phyloP scores from a whole-genome alignment of 2,329 filamentous ascomycete genomes.

The Sarocladium brachiariae region DNA sequence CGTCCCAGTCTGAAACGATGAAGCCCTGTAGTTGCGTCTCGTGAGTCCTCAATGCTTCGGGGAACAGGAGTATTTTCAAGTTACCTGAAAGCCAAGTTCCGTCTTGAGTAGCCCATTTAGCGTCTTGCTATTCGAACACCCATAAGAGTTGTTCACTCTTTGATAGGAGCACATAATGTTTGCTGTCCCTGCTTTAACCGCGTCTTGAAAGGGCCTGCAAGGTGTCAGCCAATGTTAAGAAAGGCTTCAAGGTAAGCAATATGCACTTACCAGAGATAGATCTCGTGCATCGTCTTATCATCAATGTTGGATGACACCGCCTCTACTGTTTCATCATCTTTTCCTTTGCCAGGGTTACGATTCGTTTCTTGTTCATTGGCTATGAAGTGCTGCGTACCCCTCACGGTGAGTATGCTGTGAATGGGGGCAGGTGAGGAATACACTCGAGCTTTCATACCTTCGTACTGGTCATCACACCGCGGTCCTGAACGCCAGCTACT shows the following conservation, averaged over 20 bases:
- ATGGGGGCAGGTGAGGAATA: too few relatives aligned
- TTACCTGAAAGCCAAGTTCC: slow-evolving; percentile 33
- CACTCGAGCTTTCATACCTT: slow-evolving; percentile 66
- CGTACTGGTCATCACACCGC: slow-evolving; percentile 30
- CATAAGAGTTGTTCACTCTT: slow-evolving; percentile 33
- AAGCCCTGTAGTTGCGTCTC: slow-evolving; percentile 18
- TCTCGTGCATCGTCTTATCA: slow-evolving; percentile 45
- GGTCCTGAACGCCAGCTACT: slow-evolving; percentile 26
- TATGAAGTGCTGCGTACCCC: slow-evolving; percentile 37
- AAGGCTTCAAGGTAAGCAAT: slow-evolving; percentile 21
- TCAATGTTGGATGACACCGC: slow-evolving; percentile 40
- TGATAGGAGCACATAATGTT: slow-evolving; percentile 50
- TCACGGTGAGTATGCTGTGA: too few relatives aligned
- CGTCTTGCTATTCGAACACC: slow-evolving; percentile 38
- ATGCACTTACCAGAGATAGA: slow-evolving; percentile 24
- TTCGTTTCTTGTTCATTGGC: slow-evolving; percentile 29
- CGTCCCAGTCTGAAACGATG: slow-evolving; percentile 37
- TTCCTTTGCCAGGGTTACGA: slow-evolving; percentile 20
- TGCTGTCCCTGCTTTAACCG: slow-evolving; percentile 23
- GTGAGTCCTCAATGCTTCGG: background rate
- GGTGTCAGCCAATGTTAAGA: slow-evolving; percentile 49
- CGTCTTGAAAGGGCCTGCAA: slow-evolving; percentile 33
- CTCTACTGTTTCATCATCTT: slow-evolving; percentile 25
- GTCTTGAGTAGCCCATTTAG: slow-evolving; percentile 27
- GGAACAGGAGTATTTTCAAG: too few relatives aligned